Evolutionary conservation across 176 grass and related monocot genomes (phyloP), one percentile per base, ranked within the genome.

Genomic region (Triticum urartu): DNA sequence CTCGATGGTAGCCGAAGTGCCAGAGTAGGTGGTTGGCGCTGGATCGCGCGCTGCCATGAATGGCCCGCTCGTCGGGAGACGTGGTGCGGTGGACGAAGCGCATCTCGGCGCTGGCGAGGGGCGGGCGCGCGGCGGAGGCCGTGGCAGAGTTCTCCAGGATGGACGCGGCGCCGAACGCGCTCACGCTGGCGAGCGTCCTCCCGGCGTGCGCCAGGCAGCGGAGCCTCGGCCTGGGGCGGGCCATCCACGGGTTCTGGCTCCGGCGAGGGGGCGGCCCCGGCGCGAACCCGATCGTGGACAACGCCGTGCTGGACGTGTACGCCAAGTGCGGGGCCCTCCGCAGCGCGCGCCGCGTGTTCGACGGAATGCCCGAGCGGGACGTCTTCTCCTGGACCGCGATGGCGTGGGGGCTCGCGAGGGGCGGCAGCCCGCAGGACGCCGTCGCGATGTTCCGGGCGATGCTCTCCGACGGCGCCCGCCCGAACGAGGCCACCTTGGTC

Each of bases 131-230:
- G 26, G 83, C 36, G 3, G 92, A 93, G 74, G 92, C 86, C 11
- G 60, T 91, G 7, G 42, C 80, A 20, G 80, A 72, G 39, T 84
- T 94, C 75, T 17, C 39, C 24, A 63, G 72, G 72, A 94, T 92
- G 92, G 85, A 92, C 43, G 82, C 71, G 33, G 26, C 26, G 33
- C 81, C 90, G 72, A 90, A 88, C 85, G 85, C 68, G 72, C 79
- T 77, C 58, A 92, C 90, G 21, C 93, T 92, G 22, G 93, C 86
- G 34, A 88, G 82, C 90, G 68, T 86, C 42, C 92, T 94, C 36
- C 83, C 89, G 62, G 86, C 89, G 3, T 94, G 89, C 73, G 87
- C 85, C 36, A 75, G 68, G 48, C 83, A 91, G 56, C 64, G 81
- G 5, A 67, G 5, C 79, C 87, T 90, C 39, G 4, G 5, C 11